A percentile compares a stretch with the other conserved stretches of the same genome.
Evolutionary conservation across 1,139 yeast genomes (phyloP).

Genomic region (Blastobotrys buckinghamii): DNA sequence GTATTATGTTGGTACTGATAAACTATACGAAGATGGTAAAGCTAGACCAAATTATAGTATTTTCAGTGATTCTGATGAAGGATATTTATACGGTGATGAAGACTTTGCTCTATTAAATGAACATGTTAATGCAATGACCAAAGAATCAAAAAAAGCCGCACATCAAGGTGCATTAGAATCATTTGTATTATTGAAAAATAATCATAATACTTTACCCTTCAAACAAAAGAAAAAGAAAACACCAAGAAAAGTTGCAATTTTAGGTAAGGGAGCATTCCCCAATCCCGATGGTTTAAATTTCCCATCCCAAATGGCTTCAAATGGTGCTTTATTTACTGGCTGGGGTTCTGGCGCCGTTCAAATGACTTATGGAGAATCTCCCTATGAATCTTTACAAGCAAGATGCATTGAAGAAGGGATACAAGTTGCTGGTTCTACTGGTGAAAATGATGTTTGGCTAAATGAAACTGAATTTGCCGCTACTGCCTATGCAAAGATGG

Average conservation of each 20-base stretch:
- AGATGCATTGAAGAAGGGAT: conserved; percentile 26
- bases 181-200: conserved; percentile 49
- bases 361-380: conserved; percentile 51
- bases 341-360: conserved; percentile 47
- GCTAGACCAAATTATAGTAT: conserved; percentile 52
- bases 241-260: conserved; percentile 1
- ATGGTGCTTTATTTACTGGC: conserved; percentile 27
- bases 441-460: conserved; percentile 54
- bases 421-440: conserved; percentile 43
- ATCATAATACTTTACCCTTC: conserved; percentile 47
- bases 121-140: conserved; percentile 50
- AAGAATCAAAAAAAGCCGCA: conserved; percentile 46
- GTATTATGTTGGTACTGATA: conserved; percentile 28
- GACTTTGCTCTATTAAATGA: conserved; percentile 47
- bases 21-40: not conserved
- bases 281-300: conserved; percentile 2
- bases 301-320: conserved; percentile 16
- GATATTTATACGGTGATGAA: conserved; percentile 43
- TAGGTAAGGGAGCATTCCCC: conserved; percentile 9
- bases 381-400: conserved; percentile 34
- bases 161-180: conserved; percentile 54
- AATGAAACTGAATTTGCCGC: conserved; percentile 50
- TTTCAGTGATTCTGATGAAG: conserved; percentile 52
- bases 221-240: conserved; percentile 9
- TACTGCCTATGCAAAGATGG: conserved; percentile 45